phyloP scores from a whole-genome alignment of 2,329 filamentous ascomycete species.

The Cyanodermella asteris region DNA sequence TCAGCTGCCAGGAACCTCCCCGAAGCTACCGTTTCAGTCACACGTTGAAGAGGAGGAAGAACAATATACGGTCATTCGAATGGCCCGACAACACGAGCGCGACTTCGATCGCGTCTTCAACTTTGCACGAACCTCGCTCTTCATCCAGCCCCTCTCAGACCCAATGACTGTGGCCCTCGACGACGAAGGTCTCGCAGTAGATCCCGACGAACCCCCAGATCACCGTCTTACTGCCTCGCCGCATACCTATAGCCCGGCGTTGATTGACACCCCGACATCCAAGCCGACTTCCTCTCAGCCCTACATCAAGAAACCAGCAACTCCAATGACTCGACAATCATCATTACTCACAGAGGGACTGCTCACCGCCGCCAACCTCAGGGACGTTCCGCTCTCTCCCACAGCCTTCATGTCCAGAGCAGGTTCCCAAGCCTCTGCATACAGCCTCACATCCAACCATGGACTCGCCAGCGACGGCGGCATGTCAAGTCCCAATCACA shows the following conservation, averaged over 20 bases:
- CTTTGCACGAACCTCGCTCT: background rate
- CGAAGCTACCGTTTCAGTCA: constrained; percentile 1
- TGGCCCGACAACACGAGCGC: no score
- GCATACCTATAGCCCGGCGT: constrained; percentile 1
- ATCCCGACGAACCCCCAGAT: constrained; percentile 81
- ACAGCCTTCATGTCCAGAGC: constrained; percentile 12
- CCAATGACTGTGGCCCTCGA: constrained; percentile 9
- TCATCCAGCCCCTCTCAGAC: constrained; percentile 14
- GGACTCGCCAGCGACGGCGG: constrained; percentile 92
- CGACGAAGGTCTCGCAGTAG: constrained; percentile 46
- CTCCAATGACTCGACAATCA: constrained; percentile 37
- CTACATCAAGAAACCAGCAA: constrained; percentile 27
- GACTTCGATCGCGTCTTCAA: no score
- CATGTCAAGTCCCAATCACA: constrained; percentile 69
- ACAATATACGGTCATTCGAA: no score
- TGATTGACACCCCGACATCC: constrained; percentile 9
- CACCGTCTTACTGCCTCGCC: constrained; percentile 11
- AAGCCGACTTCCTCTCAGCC: constrained; percentile 11
- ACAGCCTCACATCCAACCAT: constrained; percentile 28
- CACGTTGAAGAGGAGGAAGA: background rate
- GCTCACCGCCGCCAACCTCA: constrained; percentile 40
- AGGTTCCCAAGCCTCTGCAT: constrained; percentile 15
- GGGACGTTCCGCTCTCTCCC: constrained; percentile 13
- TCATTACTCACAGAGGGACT: constrained; percentile 79
- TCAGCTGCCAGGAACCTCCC: constrained; percentile 13